A percentile compares a stretch with the other conserved stretches of the same genome.
phyloP scores from a whole-genome alignment of 331 rosid genomes.

The Rhamnella rubrinervis region DNA sequence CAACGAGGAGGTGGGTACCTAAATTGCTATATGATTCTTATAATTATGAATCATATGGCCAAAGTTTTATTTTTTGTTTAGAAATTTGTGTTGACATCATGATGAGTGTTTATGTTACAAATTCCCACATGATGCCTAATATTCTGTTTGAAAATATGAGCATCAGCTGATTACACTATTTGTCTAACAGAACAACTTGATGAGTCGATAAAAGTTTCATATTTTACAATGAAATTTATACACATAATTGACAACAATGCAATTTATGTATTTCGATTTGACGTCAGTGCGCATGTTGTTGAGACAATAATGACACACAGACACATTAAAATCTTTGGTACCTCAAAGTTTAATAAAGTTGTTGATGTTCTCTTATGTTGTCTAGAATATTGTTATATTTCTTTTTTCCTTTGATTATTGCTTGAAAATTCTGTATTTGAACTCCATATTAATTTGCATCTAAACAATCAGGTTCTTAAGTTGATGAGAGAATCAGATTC shows the following conservation, averaged over 20 bases:
- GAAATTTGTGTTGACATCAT: conserved; percentile 29
- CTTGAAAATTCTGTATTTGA: not conserved
- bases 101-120: no score
- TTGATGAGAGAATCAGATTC: conserved; percentile 96
- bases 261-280: not conserved
- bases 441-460: not conserved
- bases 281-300: not conserved
- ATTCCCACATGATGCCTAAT: not conserved
- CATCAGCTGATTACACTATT: not conserved
- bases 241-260: not conserved
- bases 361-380: not conserved
- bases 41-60: conserved; percentile 1
- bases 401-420: not conserved
- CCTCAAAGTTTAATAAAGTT: not conserved
- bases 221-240: no score
- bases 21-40: conserved; percentile 10
- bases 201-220: no score
- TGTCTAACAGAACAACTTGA: not conserved
- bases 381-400: not conserved
- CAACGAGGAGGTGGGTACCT: conserved; percentile 70
- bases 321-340: not conserved
- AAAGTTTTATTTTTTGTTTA: conserved; percentile 6
- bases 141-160: not conserved
- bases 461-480: conserved; percentile 67
- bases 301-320: not conserved